Evolutionary conservation across 192 early-diverging fungal species (phyloP).

Genomic region (Funneliformis mosseae): DNA sequence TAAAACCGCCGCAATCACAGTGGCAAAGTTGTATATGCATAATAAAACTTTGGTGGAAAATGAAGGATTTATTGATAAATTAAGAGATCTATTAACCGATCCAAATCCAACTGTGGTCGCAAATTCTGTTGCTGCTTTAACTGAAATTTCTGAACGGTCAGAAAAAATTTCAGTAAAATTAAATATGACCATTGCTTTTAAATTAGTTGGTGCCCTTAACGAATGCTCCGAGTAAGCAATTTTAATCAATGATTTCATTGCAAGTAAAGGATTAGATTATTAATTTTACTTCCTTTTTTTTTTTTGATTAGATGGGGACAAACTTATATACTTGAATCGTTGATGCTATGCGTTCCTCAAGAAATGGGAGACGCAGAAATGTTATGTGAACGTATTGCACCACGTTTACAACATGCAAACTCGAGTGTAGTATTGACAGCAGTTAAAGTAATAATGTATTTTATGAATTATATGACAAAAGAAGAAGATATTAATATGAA

Average conservation of each 20-base stretch:
- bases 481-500: slow-evolving; percentile 73
- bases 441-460: slow-evolving; percentile 89
- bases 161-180: slow-evolving; percentile 83
- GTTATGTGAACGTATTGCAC: slow-evolving; percentile 85
- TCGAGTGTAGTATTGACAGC: slow-evolving; percentile 85
- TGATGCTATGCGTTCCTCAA: slow-evolving; percentile 90
- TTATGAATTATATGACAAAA: slow-evolving; percentile 91
- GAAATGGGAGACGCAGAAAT: slow-evolving; percentile 87
- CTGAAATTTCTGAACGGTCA: slow-evolving; percentile 91
- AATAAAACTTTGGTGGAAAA: slow-evolving; percentile 81
- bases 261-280: not conserved
- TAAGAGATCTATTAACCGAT: slow-evolving; percentile 84
- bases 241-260: not conserved
- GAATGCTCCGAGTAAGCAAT: slow-evolving; percentile 87
- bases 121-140: slow-evolving; percentile 90
- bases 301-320: slow-evolving; percentile 81
- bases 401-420: slow-evolving; percentile 94
- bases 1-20: slow-evolving; percentile 93
- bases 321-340: slow-evolving; percentile 89
- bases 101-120: slow-evolving; percentile 94
- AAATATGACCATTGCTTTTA: slow-evolving; percentile 85
- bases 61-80: slow-evolving; percentile 88
- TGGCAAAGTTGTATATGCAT: slow-evolving; percentile 93
- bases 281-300: not conserved
- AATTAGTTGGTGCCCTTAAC: slow-evolving; percentile 90